Evolutionary conservation across 768 basidiomycete species (phyloP).

Genomic region (Leccinum barrowsii): DNA sequence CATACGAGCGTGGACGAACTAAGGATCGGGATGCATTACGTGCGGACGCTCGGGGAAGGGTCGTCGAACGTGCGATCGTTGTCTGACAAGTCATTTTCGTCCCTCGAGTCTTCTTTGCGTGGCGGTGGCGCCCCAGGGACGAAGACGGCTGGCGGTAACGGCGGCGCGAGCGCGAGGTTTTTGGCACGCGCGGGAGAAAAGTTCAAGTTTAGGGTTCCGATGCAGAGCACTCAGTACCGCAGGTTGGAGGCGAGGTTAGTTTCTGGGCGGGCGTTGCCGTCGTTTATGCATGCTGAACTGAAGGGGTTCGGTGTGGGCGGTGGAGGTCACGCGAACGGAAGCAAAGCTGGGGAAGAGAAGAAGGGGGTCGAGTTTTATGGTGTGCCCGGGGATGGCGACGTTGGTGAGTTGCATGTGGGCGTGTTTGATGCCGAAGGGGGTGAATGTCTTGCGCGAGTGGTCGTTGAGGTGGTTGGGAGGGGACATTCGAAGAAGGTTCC

Average conservation of each 20-base stretch:
- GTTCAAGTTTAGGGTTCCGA: slow-evolving; percentile 55
- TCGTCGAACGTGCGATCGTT: slow-evolving; percentile 27
- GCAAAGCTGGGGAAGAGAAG: slow-evolving; percentile 36
- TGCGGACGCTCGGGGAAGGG: slow-evolving; percentile 64
- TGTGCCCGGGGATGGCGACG: slow-evolving; percentile 44
- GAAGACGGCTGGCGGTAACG: slow-evolving; percentile 16
- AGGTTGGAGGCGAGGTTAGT: slow-evolving; percentile 47
- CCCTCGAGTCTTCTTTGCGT: slow-evolving; percentile 56
- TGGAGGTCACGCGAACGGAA: neutral
- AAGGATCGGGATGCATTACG: slow-evolving; percentile 65
- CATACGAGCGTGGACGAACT: slow-evolving; percentile 59
- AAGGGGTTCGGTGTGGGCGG: slow-evolving; percentile 26
- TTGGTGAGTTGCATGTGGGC: slow-evolving; percentile 54
- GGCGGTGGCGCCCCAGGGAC: slow-evolving; percentile 26
- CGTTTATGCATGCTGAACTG: slow-evolving; percentile 53
- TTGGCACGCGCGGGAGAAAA: slow-evolving; percentile 54
- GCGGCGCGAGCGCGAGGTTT: slow-evolving; percentile 33
- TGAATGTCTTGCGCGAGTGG: slow-evolving; percentile 50
- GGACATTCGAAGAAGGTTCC: slow-evolving; percentile 21
- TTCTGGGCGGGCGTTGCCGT: slow-evolving; percentile 51
- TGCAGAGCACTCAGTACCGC: slow-evolving; percentile 33
- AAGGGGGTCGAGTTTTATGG: slow-evolving; percentile 58
- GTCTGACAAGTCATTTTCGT: slow-evolving; percentile 52
- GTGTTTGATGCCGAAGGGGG: slow-evolving; percentile 50
- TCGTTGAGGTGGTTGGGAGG: slow-evolving; percentile 51